These are phyloP conservation scores for Candida easanensis DNA, from an alignment of 805 yeast genomes.

Conservation along the genomic window DNA sequence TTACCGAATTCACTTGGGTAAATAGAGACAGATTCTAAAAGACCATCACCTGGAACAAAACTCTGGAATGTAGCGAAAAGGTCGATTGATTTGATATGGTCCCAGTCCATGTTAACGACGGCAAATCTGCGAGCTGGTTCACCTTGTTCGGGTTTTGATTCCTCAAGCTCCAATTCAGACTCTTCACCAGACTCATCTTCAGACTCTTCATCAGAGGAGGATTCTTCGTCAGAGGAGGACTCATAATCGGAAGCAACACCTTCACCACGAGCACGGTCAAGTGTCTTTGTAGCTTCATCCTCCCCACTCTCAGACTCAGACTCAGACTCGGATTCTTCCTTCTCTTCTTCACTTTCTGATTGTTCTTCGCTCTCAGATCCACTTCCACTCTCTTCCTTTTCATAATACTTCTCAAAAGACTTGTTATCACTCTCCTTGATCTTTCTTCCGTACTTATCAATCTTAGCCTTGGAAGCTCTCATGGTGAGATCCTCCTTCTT, in stretches of 20 bases:
- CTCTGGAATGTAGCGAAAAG: constrained; percentile 84
- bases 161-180: constrained; percentile 53
- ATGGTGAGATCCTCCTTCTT: constrained; percentile 58
- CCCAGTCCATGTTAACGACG: constrained; percentile 97
- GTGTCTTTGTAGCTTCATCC: constrained; percentile 19
- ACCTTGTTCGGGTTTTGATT: constrained; percentile 73
- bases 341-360: constrained; percentile 34
- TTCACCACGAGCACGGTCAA: constrained; percentile 71
- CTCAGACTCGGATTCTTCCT: constrained; percentile 17
- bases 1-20: constrained; percentile 93
- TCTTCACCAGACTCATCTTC: constrained; percentile 41
- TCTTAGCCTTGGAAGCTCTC: constrained; percentile 53
- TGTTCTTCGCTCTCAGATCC: constrained; percentile 30
- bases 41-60: constrained; percentile 76
- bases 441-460: constrained; percentile 87
- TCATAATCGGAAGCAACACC: constrained; percentile 42
- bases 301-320: constrained; percentile 20
- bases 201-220: constrained; percentile 37
- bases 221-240: constrained; percentile 38
- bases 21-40: constrained; percentile 63
- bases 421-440: constrained; percentile 41
- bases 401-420: constrained; percentile 28
- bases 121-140: constrained; percentile 84
- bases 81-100: constrained; percentile 83
- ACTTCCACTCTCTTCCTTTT: constrained; percentile 17